Percentiles rank a stretch among this genome's conserved stretches.
These are phyloP conservation scores for Aciculoconidium aculeatum DNA, from an alignment of 805 yeast genomes.

Conservation along the genomic window DNA sequence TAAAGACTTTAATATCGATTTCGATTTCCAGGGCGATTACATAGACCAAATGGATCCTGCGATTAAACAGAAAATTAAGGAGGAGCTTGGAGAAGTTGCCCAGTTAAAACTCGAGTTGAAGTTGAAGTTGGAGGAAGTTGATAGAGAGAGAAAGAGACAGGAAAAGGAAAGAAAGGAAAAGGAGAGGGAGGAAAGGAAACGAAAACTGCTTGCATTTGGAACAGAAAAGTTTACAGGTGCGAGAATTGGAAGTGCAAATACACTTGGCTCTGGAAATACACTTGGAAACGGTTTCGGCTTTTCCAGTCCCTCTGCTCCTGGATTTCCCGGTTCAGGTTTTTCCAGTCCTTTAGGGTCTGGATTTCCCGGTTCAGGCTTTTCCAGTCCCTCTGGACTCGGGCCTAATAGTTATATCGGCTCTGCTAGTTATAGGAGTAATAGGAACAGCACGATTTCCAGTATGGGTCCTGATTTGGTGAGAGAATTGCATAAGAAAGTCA, in stretches of 20 bases:
- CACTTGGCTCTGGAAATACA: too few species aligned
- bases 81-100: slow-evolving; percentile 39
- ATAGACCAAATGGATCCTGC: slow-evolving; percentile 25
- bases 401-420: too few species aligned
- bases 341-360: too few species aligned
- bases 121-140: slow-evolving; percentile 27
- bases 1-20: slow-evolving; percentile 58
- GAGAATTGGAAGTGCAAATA: too few species aligned
- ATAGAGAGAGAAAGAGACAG: too few species aligned
- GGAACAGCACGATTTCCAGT: slow-evolving; percentile 30
- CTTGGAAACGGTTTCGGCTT: too few species aligned
- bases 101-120: slow-evolving; percentile 35
- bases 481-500: slow-evolving; percentile 48
- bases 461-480: slow-evolving; percentile 47
- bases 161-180: slow-evolving; percentile 5
- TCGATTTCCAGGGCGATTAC: slow-evolving; percentile 13
- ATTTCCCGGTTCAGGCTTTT: too few species aligned
- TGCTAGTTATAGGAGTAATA: slow-evolving; percentile 19
- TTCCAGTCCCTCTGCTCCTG: too few species aligned
- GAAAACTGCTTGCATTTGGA: slow-evolving; percentile 6
- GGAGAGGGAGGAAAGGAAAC: slow-evolving; percentile 1
- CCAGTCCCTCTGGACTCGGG: too few species aligned
- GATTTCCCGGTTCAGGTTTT: too few species aligned
- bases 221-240: slow-evolving; percentile 11
- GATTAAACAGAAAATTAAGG: slow-evolving; percentile 32